Conservation (phyloP, 2,329 filamentous ascomycete species). For the Calonectria pauciramosa region DNA sequence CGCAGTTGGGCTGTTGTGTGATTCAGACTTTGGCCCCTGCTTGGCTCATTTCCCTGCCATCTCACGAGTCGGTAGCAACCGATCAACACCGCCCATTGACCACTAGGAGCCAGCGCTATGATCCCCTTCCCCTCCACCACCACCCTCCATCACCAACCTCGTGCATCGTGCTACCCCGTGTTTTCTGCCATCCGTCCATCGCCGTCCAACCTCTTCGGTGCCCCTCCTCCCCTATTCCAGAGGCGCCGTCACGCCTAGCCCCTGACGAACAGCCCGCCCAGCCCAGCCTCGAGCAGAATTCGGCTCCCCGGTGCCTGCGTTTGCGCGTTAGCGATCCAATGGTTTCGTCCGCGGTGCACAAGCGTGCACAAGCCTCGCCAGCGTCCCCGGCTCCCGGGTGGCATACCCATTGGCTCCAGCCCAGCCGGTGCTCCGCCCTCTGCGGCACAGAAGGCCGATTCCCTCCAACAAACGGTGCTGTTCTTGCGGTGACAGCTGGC, state of each 20-base stretch:
- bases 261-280: conserved; percentile 5
- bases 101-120: conserved; percentile 9
- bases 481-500: conserved; percentile 49
- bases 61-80: conserved; percentile 39
- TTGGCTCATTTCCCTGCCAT: conserved; percentile 15
- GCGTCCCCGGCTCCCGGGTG: conserved; percentile 40
- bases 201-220: conserved; percentile 9
- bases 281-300: conserved; percentile 19
- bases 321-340: conserved; percentile 39
- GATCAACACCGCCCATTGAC: conserved; percentile 36
- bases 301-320: conserved; percentile 5
- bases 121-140: conserved; percentile 21
- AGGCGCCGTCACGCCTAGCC: conserved; percentile 13
- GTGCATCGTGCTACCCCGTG: not conserved
- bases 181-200: conserved; percentile 16
- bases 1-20: not conserved
- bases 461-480: conserved; percentile 38
- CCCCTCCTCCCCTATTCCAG: not conserved
- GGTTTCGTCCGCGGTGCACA: conserved; percentile 35
- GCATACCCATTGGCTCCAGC: conserved; percentile 44
- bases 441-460: conserved; percentile 31
- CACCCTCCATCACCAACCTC: conserved; percentile 10
- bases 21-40: conserved; percentile 18
- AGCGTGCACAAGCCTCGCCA: conserved; percentile 37
- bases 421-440: conserved; percentile 26